These are phyloP conservation scores for Cerrena zonata DNA, from an alignment of 1,284 basidiomycete species.

Conservation along the genomic window DNA sequence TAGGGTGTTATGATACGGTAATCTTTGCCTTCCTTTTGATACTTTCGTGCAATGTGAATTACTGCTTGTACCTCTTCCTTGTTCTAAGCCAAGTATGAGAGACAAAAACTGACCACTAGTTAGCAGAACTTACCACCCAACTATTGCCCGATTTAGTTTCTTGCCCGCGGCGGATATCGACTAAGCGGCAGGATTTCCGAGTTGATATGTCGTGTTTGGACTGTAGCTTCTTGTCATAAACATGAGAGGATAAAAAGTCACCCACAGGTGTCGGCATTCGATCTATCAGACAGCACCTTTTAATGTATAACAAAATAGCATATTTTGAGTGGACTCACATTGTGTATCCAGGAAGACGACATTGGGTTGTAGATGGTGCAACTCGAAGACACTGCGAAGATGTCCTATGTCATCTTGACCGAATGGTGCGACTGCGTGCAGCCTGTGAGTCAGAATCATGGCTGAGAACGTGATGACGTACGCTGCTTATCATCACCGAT, in stretches of 20 bases:
- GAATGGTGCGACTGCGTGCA: conserved; percentile 41
- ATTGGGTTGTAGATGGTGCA: conserved; percentile 32
- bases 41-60: conserved; percentile 33
- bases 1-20: conserved; percentile 45
- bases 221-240: conserved; percentile 36
- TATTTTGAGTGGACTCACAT: conserved; percentile 28
- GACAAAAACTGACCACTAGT: background rate
- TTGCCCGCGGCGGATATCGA: conserved; percentile 36
- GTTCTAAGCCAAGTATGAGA: conserved; percentile 31
- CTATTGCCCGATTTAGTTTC: conserved; percentile 36
- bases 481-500: conserved; percentile 46
- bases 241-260: conserved; percentile 38
- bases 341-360: conserved; percentile 40
- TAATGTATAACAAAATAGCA: background rate
- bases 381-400: conserved; percentile 43
- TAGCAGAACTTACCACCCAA: conserved; percentile 33
- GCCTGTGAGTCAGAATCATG: background rate
- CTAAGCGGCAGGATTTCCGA: conserved; percentile 28
- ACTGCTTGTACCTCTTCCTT: conserved; percentile 34
- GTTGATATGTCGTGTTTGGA: conserved; percentile 30
- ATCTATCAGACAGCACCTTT: conserved; percentile 25
- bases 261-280: conserved; percentile 46
- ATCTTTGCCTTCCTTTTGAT: conserved; percentile 26
- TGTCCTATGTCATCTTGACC: conserved; percentile 35
- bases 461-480: conserved; percentile 20